phyloP scores from a whole-genome alignment of 2,329 filamentous ascomycete species.

The Fusarium temperatum region DNA sequence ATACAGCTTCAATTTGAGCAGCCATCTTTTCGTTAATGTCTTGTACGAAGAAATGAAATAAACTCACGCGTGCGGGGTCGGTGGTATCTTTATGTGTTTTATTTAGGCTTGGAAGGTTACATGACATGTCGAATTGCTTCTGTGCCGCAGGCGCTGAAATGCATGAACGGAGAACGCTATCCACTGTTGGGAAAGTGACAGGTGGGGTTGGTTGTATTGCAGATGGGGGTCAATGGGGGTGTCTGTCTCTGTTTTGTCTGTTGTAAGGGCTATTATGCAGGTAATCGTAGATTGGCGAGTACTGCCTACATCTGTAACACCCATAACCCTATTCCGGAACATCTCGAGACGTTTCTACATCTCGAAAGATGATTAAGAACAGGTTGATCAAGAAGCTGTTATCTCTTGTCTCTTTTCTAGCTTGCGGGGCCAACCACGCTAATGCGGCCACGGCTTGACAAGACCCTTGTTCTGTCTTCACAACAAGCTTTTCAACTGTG shows the following conservation, averaged over 20 bases:
- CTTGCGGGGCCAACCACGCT: constrained; percentile 18
- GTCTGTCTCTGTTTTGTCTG: background rate
- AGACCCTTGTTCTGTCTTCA: background rate
- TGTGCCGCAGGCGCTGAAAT: background rate
- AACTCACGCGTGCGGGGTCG: background rate
- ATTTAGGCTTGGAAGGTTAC: background rate
- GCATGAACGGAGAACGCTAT: background rate
- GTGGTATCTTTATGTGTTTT: background rate
- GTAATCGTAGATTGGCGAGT: background rate
- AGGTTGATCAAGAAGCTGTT: background rate
- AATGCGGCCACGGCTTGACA: background rate
- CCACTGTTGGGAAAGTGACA: constrained; percentile 5
- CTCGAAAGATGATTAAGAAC: background rate
- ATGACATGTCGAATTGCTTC: background rate
- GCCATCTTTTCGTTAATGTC: background rate
- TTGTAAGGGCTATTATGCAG: background rate
- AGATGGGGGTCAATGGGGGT: background rate
- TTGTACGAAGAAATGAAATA: background rate
- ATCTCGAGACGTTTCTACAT: rapidly evolving
- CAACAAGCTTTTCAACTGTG: background rate
- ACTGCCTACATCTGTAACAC: background rate
- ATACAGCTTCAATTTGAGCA: constrained; percentile 21
- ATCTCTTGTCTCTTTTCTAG: background rate
- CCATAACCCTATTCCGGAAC: rapidly evolving
- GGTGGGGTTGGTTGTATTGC: background rate